A percentile compares a stretch with the other conserved stretches of the same genome.
phyloP scores from a whole-genome alignment of 129 eudicot genomes.

The Chrysanthemum seticuspe region DNA sequence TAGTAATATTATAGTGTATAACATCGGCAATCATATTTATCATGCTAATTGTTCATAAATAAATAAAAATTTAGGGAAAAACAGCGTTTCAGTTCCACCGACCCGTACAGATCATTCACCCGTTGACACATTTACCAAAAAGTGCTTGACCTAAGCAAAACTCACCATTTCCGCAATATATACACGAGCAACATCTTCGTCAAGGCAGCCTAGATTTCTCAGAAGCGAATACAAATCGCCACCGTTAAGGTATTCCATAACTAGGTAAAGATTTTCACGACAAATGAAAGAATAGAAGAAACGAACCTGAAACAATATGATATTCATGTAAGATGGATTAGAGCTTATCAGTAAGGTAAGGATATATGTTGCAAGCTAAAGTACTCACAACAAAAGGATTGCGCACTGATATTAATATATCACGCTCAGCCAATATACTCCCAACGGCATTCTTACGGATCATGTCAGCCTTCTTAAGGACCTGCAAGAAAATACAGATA shows the following conservation, averaged over 20 bases:
- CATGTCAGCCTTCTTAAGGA: slow-evolving; percentile 96
- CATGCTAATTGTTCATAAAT: not conserved
- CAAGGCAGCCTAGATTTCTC: slow-evolving; percentile 94
- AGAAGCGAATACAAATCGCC: slow-evolving; percentile 91
- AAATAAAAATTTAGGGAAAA: not conserved
- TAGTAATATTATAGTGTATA: no score
- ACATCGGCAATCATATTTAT: not conserved
- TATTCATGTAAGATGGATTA: slow-evolving; percentile 25
- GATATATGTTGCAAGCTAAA: slow-evolving; percentile 23
- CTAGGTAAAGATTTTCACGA: slow-evolving; percentile 95
- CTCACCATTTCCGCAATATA: slow-evolving; percentile 97
- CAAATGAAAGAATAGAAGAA: slow-evolving; percentile 97
- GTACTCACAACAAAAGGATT: slow-evolving; percentile 98
- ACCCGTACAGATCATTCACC: not conserved
- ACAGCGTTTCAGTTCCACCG: not conserved
- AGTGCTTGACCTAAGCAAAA: slow-evolving; percentile 8
- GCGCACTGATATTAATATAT: slow-evolving; percentile 90
- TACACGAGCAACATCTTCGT: slow-evolving; percentile 96
- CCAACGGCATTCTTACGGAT: slow-evolving; percentile 96
- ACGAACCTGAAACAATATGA: slow-evolving; percentile 62
- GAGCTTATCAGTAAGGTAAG: not conserved
- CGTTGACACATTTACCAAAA: not conserved
- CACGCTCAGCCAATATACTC: slow-evolving; percentile 96
- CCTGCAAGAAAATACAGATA: slow-evolving; percentile 44
- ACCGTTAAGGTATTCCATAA: slow-evolving; percentile 96